Percentiles rank a stretch among this genome's conserved stretches.
Evolutionary conservation across 1,284 basidiomycete genomes (phyloP).

Genomic region (Boletus chippewaensis): DNA sequence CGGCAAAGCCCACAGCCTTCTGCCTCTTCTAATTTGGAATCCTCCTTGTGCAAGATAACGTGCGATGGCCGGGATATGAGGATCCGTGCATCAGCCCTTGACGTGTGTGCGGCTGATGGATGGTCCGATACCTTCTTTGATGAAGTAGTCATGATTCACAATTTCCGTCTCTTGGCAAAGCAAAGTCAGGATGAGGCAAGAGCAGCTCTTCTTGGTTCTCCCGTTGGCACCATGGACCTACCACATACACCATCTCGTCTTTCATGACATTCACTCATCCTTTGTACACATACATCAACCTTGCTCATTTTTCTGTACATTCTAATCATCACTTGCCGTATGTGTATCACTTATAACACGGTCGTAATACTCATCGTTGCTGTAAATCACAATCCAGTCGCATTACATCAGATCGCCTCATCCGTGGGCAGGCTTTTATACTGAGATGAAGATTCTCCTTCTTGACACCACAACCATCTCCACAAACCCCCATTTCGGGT

Average conservation of each 20-base stretch:
- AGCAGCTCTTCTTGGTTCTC: constrained; percentile 25
- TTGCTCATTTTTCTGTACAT: constrained; percentile 31
- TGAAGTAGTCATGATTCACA: constrained; percentile 48
- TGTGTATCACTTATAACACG: constrained; percentile 32
- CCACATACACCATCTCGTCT: constrained; percentile 16
- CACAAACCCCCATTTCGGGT: constrained; percentile 4
- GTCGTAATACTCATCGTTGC: constrained; percentile 28
- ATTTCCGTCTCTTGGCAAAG: constrained; percentile 38
- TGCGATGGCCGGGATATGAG: constrained; percentile 43
- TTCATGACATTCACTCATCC: constrained; percentile 25
- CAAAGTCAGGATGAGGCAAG: constrained; percentile 33
- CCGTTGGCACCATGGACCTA: constrained; percentile 22
- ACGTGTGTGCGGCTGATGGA: constrained; percentile 35
- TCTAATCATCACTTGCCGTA: constrained; percentile 30
- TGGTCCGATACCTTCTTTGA: constrained; percentile 55
- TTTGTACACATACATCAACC: constrained; percentile 29
- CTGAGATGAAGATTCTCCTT: constrained; percentile 9
- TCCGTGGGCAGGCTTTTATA: constrained; percentile 15
- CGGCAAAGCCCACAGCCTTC: constrained; percentile 33
- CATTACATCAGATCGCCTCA: constrained; percentile 22
- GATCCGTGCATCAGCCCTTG: constrained; percentile 40
- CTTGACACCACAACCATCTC: constrained; percentile 13
- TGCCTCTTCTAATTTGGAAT: constrained; percentile 25
- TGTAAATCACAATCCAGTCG: constrained; percentile 25
- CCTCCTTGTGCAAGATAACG: constrained; percentile 31